These are phyloP conservation scores for Quercus suber DNA, from an alignment of 306 rosid species.

Conservation along the genomic window DNA sequence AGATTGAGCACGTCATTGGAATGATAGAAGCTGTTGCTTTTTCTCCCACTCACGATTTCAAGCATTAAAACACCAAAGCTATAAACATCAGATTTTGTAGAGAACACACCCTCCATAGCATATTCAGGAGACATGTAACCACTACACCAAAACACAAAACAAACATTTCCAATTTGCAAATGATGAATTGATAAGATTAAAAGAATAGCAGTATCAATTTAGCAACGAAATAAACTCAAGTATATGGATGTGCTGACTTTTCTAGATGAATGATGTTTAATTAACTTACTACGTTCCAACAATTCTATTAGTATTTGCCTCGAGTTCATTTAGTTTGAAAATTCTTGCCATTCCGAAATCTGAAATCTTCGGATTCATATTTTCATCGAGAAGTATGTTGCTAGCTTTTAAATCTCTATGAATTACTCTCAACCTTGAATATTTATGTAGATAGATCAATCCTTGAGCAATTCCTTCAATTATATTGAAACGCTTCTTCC, in stretches of 20 bases:
- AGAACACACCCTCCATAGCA: slow-evolving; percentile 26
- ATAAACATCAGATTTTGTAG: slow-evolving; percentile 27
- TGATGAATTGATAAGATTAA: too few relatives aligned
- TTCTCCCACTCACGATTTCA: slow-evolving; percentile 35
- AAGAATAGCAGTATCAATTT: too few relatives aligned
- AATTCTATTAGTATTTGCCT: slow-evolving; percentile 1
- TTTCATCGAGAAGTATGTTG: slow-evolving; percentile 23
- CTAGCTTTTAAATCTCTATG: slow-evolving; percentile 23
- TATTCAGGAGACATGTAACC: slow-evolving; percentile 25
- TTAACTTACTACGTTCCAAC: slow-evolving; percentile 11
- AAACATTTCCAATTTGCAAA: too few relatives aligned
- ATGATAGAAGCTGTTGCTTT: slow-evolving; percentile 14
- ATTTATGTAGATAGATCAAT: slow-evolving; percentile 25
- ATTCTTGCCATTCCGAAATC: slow-evolving; percentile 25
- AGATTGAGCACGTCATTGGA: slow-evolving; percentile 2
- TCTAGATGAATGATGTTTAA: neutral
- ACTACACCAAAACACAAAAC: neutral
- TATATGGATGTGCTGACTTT: too few relatives aligned
- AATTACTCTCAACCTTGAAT: slow-evolving; percentile 16
- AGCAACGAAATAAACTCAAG: too few relatives aligned
- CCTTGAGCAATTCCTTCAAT: slow-evolving; percentile 26
- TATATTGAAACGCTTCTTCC: slow-evolving; percentile 22
- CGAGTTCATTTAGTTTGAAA: neutral
- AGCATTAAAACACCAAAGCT: slow-evolving; percentile 23
- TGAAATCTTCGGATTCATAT: slow-evolving; percentile 24